A percentile compares a stretch with the other conserved stretches of the same genome.
phyloP scores from a whole-genome alignment of 768 basidiomycete genomes.

The Termitomyces sp. region DNA sequence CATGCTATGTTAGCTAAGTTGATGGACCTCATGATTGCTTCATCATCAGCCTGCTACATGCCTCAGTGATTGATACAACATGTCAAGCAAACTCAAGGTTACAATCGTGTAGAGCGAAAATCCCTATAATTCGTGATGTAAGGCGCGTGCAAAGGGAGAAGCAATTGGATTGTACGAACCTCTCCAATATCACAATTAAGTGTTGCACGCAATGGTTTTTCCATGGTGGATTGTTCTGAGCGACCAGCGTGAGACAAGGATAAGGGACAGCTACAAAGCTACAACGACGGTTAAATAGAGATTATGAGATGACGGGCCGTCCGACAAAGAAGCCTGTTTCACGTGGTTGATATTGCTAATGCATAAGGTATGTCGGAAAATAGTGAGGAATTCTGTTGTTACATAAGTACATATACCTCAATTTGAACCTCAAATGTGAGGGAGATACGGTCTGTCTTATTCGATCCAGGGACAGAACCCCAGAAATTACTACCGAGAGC shows the following conservation, averaged over 20 bases:
- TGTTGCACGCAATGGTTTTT: constrained; percentile 27
- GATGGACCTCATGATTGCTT: constrained; percentile 47
- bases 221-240: neutral
- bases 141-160: neutral
- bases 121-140: constrained; percentile 26
- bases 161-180: constrained; percentile 20
- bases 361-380: too few species aligned
- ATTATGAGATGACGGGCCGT: too few species aligned
- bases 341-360: too few species aligned
- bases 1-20: constrained; percentile 62
- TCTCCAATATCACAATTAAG: constrained; percentile 57
- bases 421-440: too few species aligned
- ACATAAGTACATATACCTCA: too few species aligned
- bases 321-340: too few species aligned
- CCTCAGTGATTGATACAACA: neutral
- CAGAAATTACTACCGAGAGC: too few species aligned
- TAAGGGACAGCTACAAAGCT: neutral
- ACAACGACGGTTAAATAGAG: neutral
- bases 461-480: too few species aligned
- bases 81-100: neutral
- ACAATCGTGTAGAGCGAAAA: constrained; percentile 47
- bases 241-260: neutral
- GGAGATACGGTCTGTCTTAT: too few species aligned
- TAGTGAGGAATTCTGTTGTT: too few species aligned
- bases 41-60: constrained; percentile 39